A percentile compares a stretch with the other conserved stretches of the same genome.
Evolutionary conservation across 495 filamentous ascomycete genomes (phyloP).

Genomic region (Annulohypoxylon stygium): DNA sequence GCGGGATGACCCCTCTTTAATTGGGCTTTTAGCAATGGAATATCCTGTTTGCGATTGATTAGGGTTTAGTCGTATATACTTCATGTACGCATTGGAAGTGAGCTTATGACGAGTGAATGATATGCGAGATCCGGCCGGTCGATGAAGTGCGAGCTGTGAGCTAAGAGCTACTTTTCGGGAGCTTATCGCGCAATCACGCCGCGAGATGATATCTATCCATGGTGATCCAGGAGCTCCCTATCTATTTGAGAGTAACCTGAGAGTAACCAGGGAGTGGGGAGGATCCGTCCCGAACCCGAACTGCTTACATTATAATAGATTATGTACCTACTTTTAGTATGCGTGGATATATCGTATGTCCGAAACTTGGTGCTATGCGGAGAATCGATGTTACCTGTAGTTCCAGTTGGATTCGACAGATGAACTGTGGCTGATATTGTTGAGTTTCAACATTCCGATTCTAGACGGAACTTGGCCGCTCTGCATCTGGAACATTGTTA

Average conservation of each 20-base stretch:
- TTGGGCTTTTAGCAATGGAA: slow-evolving; percentile 1
- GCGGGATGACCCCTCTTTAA: slow-evolving; percentile 5
- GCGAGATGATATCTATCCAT: slow-evolving; percentile 17
- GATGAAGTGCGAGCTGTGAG: slow-evolving; percentile 1
- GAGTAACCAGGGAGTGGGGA: slow-evolving; percentile 27
- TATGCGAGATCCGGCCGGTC: slow-evolving; percentile 4
- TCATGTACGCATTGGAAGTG: neutral
- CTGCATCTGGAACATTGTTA: slow-evolving; percentile 12
- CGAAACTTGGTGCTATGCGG: slow-evolving; percentile 18
- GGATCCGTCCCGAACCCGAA: slow-evolving; percentile 26
- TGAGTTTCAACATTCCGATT: slow-evolving; percentile 7
- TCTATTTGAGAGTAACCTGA: slow-evolving; percentile 1
- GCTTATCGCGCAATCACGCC: slow-evolving; percentile 33
- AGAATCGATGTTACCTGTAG: neutral
- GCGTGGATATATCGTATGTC: slow-evolving; percentile 27
- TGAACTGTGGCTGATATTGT: slow-evolving; percentile 28
- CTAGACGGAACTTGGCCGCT: slow-evolving; percentile 1
- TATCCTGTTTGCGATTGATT: neutral
- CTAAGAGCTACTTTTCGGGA: slow-evolving; percentile 17
- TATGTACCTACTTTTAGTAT: neutral
- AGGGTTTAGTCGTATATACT: neutral
- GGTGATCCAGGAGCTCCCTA: neutral
- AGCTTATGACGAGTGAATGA: slow-evolving; percentile 10
- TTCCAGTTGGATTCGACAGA: slow-evolving; percentile 11
- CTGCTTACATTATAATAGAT: slow-evolving; percentile 9